A percentile compares a stretch with the other conserved stretches of the same genome.
These are phyloP conservation scores for Dactylorhiza incarnata DNA, from an alignment of 106 monocot species.

Conservation along the genomic window DNA sequence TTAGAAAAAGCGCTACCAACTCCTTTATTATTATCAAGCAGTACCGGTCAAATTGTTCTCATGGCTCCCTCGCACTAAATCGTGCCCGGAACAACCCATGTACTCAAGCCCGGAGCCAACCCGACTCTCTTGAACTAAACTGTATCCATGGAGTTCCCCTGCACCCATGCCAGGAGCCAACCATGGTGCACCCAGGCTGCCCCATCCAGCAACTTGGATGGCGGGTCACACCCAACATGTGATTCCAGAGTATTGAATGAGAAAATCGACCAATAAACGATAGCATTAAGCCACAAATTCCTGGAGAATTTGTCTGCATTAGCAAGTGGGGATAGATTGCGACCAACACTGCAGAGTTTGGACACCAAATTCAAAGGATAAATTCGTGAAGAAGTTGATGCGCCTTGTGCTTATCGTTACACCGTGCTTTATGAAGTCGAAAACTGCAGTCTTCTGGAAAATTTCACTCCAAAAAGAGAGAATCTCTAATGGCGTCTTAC, in stretches of 20 bases:
- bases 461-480: not conserved
- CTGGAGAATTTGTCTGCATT: conserved; percentile 11
- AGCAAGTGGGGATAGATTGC: conserved; percentile 10
- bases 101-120: too few relatives aligned
- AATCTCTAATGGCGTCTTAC: not conserved
- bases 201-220: too few relatives aligned
- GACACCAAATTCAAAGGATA: not conserved
- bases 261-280: conserved; percentile 17
- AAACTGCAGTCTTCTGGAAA: not conserved
- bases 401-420: not conserved
- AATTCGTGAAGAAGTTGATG: not conserved
- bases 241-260: conserved; percentile 15
- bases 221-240: too few relatives aligned
- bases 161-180: too few relatives aligned
- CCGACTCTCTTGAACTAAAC: too few relatives aligned
- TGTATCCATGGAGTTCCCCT: too few relatives aligned
- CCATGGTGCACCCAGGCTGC: too few relatives aligned
- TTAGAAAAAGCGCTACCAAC: too few relatives aligned
- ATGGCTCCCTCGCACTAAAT: too few relatives aligned
- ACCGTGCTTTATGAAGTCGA: not conserved
- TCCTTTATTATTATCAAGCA: too few relatives aligned
- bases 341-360: conserved; percentile 1
- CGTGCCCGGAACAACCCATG: too few relatives aligned
- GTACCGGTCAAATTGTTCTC: too few relatives aligned
- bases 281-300: conserved; percentile 13